Evolutionary conservation across 257 asterid genomes (phyloP), one percentile per base, ranked within the genome.

Genomic region (Nicotiana obtusifolia): DNA sequence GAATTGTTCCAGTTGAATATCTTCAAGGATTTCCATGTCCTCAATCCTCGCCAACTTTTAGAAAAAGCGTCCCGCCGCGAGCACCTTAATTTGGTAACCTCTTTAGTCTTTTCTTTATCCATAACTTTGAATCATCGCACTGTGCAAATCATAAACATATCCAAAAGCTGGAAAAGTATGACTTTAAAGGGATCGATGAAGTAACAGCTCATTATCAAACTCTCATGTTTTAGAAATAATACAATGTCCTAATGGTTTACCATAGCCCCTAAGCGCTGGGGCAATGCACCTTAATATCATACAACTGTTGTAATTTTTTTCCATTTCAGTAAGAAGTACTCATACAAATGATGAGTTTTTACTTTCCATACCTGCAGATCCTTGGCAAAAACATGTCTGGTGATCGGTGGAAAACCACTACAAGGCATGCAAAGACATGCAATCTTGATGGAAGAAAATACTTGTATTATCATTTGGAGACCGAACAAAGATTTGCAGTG

Each of bases 341-440:
- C 49, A 61, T 22, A 60, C 31, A 59, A 61, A 66, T 30, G 33
- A 67, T 20, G 57, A 69, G 2, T 44, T 6, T 44, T 69, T 3
- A n/a, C 5, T 17, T 83, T 80, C 57, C 53, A 44, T 82, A 75
- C 81, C 22, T 17, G 59, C 87, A 92, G 97, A 77, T 84, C 53
- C 68, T 86, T 28, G 67, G 67, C 47, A 73, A 49, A 22, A 47
- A 15, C 79, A 68, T 52, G 52, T 61, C 81, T 11, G 37, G 16
- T 19, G 57, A 10, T 14, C 10, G 0, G 30, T 92, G 90, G 95
- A 78, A 80, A 16, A 85, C 30, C 47, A 81, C 82, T 1, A 81
- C 84, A 61, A 54, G 13, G 11, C 93, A 91, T 85, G 93, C 97
- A 5, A 78, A 5, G 67, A 77, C 83, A 4, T 91, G 95, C 84